Conservation (phyloP, 257 asterid genomes). For the Primulina huaijiensis region DNA sequence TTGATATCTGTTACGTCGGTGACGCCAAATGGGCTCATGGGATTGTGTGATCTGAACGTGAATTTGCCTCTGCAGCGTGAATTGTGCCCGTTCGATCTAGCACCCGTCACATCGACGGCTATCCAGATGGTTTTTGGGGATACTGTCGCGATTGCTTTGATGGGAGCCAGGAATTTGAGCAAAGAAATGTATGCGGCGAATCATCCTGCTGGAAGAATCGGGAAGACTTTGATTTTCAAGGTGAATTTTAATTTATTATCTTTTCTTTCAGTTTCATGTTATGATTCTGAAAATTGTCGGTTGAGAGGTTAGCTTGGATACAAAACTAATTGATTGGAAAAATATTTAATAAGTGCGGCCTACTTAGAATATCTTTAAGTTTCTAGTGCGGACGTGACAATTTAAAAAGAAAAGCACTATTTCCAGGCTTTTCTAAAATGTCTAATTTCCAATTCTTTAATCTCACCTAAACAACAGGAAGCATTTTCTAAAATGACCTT, state of each 20-base stretch:
- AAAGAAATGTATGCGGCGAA: constrained; percentile 83
- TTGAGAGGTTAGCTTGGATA: neutral
- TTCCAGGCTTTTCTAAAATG: neutral
- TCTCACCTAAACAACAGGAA: neutral
- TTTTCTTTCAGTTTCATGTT: neutral
- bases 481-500: too few relatives aligned
- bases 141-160: constrained; percentile 82
- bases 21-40: constrained; percentile 59
- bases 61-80: constrained; percentile 91
- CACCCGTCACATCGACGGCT: constrained; percentile 71
- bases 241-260: constrained; percentile 24
- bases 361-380: neutral
- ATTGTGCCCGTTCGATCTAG: constrained; percentile 89
- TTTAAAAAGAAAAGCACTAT: neutral
- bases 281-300: neutral
- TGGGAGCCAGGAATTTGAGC: constrained; percentile 79
- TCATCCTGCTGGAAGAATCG: constrained; percentile 58
- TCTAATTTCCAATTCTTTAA: neutral
- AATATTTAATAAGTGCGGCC: too few relatives aligned
- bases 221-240: constrained; percentile 68
- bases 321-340: neutral
- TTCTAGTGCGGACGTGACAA: neutral
- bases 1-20: constrained; percentile 83
- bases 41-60: constrained; percentile 73
- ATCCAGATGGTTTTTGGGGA: constrained; percentile 78